phyloP scores from a whole-genome alignment of 345 rosid genomes.

The Mangifera indica region DNA sequence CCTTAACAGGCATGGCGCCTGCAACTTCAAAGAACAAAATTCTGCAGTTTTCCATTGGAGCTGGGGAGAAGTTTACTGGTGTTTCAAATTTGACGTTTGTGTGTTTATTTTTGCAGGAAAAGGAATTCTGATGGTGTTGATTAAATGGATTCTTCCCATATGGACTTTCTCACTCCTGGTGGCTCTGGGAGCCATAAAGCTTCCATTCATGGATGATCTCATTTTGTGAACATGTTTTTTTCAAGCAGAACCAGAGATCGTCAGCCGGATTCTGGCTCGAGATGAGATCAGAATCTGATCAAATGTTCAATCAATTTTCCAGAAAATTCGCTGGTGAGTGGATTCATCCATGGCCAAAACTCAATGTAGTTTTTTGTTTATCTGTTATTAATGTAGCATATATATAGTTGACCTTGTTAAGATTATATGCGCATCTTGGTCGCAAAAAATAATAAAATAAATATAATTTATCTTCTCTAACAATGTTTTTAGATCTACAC shows the following conservation, averaged over 20 bases:
- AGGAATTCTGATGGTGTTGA: conserved; percentile 38
- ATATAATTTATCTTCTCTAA: no score
- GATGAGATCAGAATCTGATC: background rate
- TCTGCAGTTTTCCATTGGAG: no score
- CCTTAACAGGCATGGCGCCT: no score
- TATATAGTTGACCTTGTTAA: no score
- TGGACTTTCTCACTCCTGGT: conserved; percentile 61
- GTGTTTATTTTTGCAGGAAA: conserved; percentile 48
- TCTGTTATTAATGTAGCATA: no score
- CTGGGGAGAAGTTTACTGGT: no score
- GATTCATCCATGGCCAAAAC: background rate
- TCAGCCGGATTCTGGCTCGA: no score
- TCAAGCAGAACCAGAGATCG: background rate
- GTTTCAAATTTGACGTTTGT: background rate
- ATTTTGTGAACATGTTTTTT: conserved; percentile 40
- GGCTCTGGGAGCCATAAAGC: conserved; percentile 56
- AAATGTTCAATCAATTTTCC: background rate
- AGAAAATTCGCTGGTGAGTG: background rate
- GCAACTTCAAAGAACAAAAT: no score
- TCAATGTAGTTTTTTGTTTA: background rate
- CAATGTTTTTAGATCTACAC: no score
- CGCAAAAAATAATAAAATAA: no score
- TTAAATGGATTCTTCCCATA: conserved; percentile 60
- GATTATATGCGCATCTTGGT: no score
- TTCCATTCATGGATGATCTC: conserved; percentile 64